Base-by-base conservation (phyloP, 257 asterid genomes). In the Nicotiana otophora region DNA sequence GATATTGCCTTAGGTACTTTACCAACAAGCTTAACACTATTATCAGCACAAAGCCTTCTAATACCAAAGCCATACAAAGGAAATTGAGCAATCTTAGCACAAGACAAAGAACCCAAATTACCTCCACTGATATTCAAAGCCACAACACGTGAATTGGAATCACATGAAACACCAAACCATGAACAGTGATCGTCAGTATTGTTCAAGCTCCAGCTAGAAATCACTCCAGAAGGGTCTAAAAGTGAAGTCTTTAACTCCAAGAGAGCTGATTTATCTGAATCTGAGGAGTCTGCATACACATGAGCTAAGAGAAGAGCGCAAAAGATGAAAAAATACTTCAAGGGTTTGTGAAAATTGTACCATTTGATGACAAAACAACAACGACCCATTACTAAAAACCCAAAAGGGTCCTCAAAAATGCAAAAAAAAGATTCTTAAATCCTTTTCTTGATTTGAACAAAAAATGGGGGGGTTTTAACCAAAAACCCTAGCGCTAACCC, bases 111-210 rank as follows among this genome's bases (percentile, higher is more conserved):
- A 62, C 69, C 80, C 58, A 74, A 83, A 92, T 90, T 90, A 88
- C 97, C 97, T 90, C 96, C 98, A 26, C 89, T 88, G 36, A 96
- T 66, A 83, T 89, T 94, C 91, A 96, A 70, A 53, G 95, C 91
- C 19, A 90, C 86, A 67, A 96, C 98, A 78, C 98, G 93, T 58
- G 89, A 90, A 85, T 84, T 85, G 65, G 91, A 81, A 83, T 85
- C 97, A 78, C 99, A 96, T 7, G 91, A 81, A 57, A 96, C 93
- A 66, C 98, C 98, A 36, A 46, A 30, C 98, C 99, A 96, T 16
- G 88, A 83, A 84, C 99, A 96, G 88, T 91, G 92, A 89, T 90
- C 86, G 83, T 87, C 53, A 61, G 19, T 83, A 16, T 53, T 70
- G 19, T 46, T 85, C 48, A 69, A 89, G 80, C 84, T 82, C 99